A percentile compares a stretch with the other conserved stretches of the same genome.
phyloP scores from a whole-genome alignment of 2,329 filamentous ascomycete genomes.

The Arthrobotrys conoides region DNA sequence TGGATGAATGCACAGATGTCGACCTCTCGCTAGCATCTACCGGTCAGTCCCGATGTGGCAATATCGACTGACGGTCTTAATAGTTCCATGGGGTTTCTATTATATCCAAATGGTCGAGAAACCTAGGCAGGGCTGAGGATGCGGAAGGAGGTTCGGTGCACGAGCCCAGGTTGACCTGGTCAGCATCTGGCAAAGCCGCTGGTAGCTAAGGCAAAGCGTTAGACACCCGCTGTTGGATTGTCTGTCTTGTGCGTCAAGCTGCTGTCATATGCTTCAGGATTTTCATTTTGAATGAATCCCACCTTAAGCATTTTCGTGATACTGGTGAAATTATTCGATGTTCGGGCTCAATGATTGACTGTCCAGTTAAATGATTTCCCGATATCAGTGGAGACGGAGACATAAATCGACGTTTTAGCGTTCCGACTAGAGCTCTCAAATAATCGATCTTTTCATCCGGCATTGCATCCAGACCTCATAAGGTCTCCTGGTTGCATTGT shows the following conservation, averaged over 20 bases:
- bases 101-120: conserved; percentile 35
- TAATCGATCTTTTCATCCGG: conserved; percentile 21
- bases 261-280: conserved; percentile 55
- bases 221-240: conserved; percentile 24
- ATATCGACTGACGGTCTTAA: conserved; percentile 31
- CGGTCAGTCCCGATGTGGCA: conserved; percentile 31
- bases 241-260: conserved; percentile 53
- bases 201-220: conserved; percentile 44
- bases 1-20: conserved; percentile 23
- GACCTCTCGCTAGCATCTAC: conserved; percentile 24
- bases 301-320: conserved; percentile 21
- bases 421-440: conserved; percentile 26
- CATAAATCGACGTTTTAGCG: conserved; percentile 25
- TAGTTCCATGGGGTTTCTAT: conserved; percentile 37
- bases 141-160: conserved; percentile 45
- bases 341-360: conserved; percentile 21
- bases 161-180: conserved; percentile 21
- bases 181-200: conserved; percentile 33
- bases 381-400: conserved; percentile 46
- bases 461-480: conserved; percentile 25
- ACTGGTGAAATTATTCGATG: conserved; percentile 19
- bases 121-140: conserved; percentile 47
- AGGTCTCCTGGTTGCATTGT: conserved; percentile 24
- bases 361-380: conserved; percentile 24
- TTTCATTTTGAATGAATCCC: conserved; percentile 31